Evolutionary conservation across 1,284 basidiomycete species (phyloP).

Genomic region (Marasmius oreades): DNA sequence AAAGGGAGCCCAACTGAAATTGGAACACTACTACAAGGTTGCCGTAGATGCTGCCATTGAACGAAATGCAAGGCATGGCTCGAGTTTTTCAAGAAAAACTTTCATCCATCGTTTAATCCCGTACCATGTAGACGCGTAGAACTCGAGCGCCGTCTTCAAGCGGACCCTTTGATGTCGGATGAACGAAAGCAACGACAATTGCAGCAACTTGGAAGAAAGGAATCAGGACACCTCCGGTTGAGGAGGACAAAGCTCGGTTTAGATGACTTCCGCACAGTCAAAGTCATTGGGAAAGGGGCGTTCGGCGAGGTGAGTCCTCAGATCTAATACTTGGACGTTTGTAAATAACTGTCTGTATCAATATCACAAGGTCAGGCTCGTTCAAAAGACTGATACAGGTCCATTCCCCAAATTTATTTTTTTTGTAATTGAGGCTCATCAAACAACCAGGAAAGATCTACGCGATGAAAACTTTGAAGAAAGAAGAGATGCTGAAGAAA

Average conservation of each 20-base stretch:
- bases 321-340: not conserved
- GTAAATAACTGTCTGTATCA: not conserved
- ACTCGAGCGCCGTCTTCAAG: slow-evolving; percentile 74
- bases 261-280: slow-evolving; percentile 88
- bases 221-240: slow-evolving; percentile 73
- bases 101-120: not conserved
- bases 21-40: slow-evolving; percentile 91
- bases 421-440: not conserved
- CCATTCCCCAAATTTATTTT: not conserved
- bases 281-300: slow-evolving; percentile 93
- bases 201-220: slow-evolving; percentile 77
- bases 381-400: slow-evolving; percentile 90
- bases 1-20: slow-evolving; percentile 85
- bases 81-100: not conserved
- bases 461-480: slow-evolving; percentile 98
- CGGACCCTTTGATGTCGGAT: slow-evolving; percentile 62
- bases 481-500: slow-evolving; percentile 99
- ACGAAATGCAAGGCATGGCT: slow-evolving; percentile 72
- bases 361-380: slow-evolving; percentile 76
- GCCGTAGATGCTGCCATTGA: slow-evolving; percentile 91
- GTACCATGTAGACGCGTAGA: slow-evolving; percentile 68
- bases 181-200: slow-evolving; percentile 81
- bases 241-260: slow-evolving; percentile 84
- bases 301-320: slow-evolving; percentile 72
- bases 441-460: slow-evolving; percentile 80